Conservation (phyloP, 2,329 filamentous ascomycete species). For the Cercospora zeae-maydis region DNA sequence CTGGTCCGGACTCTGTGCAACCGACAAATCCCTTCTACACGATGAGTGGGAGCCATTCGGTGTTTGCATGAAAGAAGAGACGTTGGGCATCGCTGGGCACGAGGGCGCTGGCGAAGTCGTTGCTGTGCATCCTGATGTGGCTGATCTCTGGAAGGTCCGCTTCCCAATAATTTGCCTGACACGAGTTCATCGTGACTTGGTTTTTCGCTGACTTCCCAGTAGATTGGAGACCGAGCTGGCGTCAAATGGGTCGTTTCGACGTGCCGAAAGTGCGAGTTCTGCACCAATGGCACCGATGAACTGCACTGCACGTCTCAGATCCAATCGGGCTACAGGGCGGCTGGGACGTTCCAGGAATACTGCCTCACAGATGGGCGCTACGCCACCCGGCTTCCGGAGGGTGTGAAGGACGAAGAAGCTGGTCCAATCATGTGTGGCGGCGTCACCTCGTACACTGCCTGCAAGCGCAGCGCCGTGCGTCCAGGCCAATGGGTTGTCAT, state of each 20-base stretch:
- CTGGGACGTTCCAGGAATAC: constrained; percentile 41
- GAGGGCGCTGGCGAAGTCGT: constrained; percentile 35
- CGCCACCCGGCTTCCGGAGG: constrained; percentile 37
- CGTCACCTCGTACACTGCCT: constrained; percentile 37
- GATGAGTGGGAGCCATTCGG: constrained; percentile 38
- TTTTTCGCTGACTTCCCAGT: not conserved
- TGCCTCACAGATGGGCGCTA: constrained; percentile 37
- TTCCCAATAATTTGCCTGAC: not conserved
- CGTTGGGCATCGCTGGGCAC: constrained; percentile 33
- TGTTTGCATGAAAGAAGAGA: constrained; percentile 30
- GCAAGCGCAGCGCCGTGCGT: constrained; percentile 35
- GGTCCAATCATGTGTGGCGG: constrained; percentile 41
- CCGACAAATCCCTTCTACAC: constrained; percentile 38
- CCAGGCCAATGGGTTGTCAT: constrained; percentile 42
- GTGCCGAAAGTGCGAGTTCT: constrained; percentile 34
- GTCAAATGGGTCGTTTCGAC: constrained; percentile 36
- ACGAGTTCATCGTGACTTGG: not conserved
- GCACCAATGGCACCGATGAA: constrained; percentile 37
- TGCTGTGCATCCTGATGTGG: constrained; percentile 27
- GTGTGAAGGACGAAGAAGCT: constrained; percentile 39
- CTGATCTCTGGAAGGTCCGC: constrained; percentile 28
- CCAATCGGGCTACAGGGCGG: constrained; percentile 39
- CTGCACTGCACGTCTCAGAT: constrained; percentile 38
- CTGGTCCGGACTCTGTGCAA: constrained; percentile 36
- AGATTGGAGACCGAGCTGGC: constrained; percentile 30